Conservation (phyloP, 228 moss, liverwort and hornwort species). For the Sphagnum fallax region DNA sequence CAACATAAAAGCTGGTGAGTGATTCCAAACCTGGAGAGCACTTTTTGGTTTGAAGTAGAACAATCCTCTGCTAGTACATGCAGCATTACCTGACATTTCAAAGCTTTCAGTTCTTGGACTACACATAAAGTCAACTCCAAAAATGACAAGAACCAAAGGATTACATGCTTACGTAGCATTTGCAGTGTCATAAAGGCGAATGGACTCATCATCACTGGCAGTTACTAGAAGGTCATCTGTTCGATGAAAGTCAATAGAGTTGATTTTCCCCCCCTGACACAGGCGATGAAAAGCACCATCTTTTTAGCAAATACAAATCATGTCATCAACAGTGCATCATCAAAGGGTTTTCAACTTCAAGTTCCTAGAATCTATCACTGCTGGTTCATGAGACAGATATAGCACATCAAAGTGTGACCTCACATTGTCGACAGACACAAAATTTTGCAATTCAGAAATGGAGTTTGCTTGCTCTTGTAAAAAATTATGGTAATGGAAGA, state of each 20-base stretch:
- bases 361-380: too few species aligned
- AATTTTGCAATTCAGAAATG: too few species aligned
- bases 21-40: too few species aligned
- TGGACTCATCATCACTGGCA: conserved; percentile 95
- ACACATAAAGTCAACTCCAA: too few species aligned
- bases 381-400: background rate
- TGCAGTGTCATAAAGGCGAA: conserved; percentile 91
- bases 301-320: background rate
- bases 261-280: conserved; percentile 78
- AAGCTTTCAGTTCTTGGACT: too few species aligned
- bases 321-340: background rate
- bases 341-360: too few species aligned
- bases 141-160: background rate
- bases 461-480: too few species aligned
- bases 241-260: conserved; percentile 96
- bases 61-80: too few species aligned
- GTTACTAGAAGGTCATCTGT: conserved; percentile 96
- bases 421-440: background rate
- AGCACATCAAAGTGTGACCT: background rate
- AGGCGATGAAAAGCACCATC: conserved; percentile 7
- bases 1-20: too few species aligned
- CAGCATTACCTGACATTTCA: too few species aligned
- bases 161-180: conserved; percentile 63
- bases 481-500: too few species aligned
- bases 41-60: too few species aligned